Base-by-base conservation (phyloP, 116 monocot species). In the Dioscorea cayenensis region DNA sequence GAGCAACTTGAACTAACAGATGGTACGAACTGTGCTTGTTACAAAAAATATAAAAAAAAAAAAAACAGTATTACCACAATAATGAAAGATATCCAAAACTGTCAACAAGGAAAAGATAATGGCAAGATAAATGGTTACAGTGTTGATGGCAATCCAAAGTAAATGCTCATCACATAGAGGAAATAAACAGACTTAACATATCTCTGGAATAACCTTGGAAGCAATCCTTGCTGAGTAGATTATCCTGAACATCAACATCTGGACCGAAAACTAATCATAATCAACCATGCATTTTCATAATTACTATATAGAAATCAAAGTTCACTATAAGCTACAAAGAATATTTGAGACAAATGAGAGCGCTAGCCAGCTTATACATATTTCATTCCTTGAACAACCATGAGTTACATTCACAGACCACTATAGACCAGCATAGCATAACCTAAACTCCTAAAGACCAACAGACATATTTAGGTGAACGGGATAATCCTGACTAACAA, bases 211-310 rank as follows among this genome's bases (percentile, higher is more conserved):
- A 51, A 73, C 69, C 77, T 78, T 75, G 71, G 66, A 59, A 71
- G 14, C 49, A 27, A 71, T 35, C 38, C 60, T 73, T 25, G 28
- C 49, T 74, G 60, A 35, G 70, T 43, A 22, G 77, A 70, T 59
- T 51, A 70, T 65, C 59, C 64, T 77, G 69, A 70, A 60, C 28
- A 55, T 66, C 73, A 77, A 61, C 82, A 82, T 77, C 82, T 77
- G 74, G 59, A 65, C 27, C 22, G 59, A 70, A 69, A 60, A 66
- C 71, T 70, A 73, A 61, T 25, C 48, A 61, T 36, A 67, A 63
- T 36, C 17, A 77, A 74, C 2, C 16, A 55, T 19, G 55, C 55
- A 55, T 55, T 43, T 43, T 43, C 43, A 43, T 5, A 43, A 43
- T 6, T 6, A 43, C 43, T 43, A 43, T 43, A 43, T 8, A 43